phyloP scores from a whole-genome alignment of 2,329 filamentous ascomycete species.

The Didymella sp. region DNA sequence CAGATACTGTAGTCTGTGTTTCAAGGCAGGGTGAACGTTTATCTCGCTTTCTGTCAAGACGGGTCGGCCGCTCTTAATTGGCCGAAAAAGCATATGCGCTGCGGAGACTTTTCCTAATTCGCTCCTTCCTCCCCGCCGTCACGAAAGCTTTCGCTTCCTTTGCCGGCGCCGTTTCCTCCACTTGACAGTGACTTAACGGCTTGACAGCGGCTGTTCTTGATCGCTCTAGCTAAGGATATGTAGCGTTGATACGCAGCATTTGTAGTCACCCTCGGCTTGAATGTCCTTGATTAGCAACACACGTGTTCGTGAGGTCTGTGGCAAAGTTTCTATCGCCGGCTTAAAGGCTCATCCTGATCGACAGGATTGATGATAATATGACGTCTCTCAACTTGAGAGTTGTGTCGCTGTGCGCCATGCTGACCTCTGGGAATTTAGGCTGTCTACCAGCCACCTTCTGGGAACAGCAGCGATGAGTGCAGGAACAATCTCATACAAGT shows the following conservation, averaged over 20 bases:
- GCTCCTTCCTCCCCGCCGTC: constrained; percentile 7
- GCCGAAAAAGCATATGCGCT: background rate
- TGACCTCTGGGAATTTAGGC: background rate
- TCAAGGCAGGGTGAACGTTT: background rate
- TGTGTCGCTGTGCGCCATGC: constrained; percentile 1
- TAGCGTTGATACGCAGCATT: background rate
- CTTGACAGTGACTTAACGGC: background rate
- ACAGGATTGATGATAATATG: constrained; percentile 9
- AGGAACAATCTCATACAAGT: background rate
- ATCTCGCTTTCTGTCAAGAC: constrained; percentile 11
- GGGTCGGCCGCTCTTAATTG: constrained; percentile 3
- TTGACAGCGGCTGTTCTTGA: constrained; percentile 9
- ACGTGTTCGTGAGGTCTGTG: background rate
- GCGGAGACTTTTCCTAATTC: constrained; percentile 12
- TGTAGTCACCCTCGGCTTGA: background rate
- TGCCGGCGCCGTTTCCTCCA: background rate
- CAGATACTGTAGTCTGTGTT: too few species aligned
- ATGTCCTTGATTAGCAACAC: background rate
- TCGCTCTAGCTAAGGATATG: background rate
- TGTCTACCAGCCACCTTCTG: background rate
- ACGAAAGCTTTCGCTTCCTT: constrained; percentile 11
- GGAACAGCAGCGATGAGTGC: background rate
- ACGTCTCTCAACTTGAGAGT: background rate
- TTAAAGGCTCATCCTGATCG: constrained; percentile 16
- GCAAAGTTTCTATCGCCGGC: constrained; percentile 10